Conservation (phyloP, 1,284 basidiomycete species). For the Sparassis latifolia region DNA sequence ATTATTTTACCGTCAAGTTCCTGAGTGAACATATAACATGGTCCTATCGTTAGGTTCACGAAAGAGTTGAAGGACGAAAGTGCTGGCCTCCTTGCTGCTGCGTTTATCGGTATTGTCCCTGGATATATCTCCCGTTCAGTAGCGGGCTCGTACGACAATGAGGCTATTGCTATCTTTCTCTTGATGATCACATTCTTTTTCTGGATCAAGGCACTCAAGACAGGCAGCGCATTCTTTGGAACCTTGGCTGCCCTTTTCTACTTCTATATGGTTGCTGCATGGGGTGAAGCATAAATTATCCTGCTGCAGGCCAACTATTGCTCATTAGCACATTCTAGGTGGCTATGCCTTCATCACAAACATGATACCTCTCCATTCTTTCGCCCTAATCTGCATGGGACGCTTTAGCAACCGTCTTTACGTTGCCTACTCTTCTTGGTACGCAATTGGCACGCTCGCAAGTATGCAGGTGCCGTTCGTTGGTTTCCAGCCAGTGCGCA, state of each 20-base stretch:
- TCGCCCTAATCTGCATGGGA: constrained; percentile 96
- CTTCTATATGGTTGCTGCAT: constrained; percentile 99
- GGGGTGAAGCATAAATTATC: constrained; percentile 57
- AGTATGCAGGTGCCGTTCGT: constrained; percentile 99
- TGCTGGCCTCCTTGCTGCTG: constrained; percentile 94
- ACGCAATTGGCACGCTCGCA: constrained; percentile 92
- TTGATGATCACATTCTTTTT: constrained; percentile 98
- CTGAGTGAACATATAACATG: neutral
- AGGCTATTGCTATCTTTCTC: constrained; percentile 99
- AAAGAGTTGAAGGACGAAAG: constrained; percentile 92
- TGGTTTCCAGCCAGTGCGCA: constrained; percentile 96
- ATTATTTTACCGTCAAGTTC: neutral
- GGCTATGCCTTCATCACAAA: constrained; percentile 99
- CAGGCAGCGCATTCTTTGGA: constrained; percentile 89
- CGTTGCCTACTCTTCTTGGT: constrained; percentile 96
- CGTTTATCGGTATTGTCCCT: constrained; percentile 97
- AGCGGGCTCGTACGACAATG: constrained; percentile 99
- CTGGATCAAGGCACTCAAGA: constrained; percentile 97
- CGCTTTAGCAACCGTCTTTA: constrained; percentile 91
- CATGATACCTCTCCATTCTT: constrained; percentile 96
- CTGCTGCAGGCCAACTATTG: constrained; percentile 3
- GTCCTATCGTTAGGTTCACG: constrained; percentile 62
- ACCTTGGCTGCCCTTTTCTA: constrained; percentile 93
- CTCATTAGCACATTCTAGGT: constrained; percentile 35
- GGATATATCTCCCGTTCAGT: constrained; percentile 99